Percentiles rank a stretch among this genome's conserved stretches.
phyloP scores from a whole-genome alignment of 768 basidiomycete species.

The Sarcomyxa edulis region DNA sequence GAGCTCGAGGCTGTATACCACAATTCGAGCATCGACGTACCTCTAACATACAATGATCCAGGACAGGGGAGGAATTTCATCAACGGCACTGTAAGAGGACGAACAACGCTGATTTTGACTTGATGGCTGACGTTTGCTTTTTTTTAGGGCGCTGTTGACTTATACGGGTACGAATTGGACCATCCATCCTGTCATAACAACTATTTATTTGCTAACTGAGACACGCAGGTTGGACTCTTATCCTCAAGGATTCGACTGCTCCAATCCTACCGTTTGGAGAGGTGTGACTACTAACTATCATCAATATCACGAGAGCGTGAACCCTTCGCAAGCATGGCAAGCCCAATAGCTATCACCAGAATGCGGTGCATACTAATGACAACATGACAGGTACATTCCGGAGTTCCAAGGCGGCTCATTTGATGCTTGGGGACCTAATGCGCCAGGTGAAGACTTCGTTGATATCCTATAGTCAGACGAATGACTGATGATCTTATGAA shows the following conservation, averaged over 20 bases:
- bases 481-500: constrained; percentile 14
- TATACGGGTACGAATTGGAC: constrained; percentile 50
- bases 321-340: constrained; percentile 54
- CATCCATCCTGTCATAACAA: neutral
- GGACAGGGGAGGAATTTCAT: constrained; percentile 55
- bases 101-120: neutral
- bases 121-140: neutral
- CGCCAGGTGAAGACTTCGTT: constrained; percentile 42
- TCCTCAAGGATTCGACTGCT: constrained; percentile 79
- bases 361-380: too few species aligned
- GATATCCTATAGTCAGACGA: neutral
- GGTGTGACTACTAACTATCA: constrained; percentile 62
- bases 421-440: constrained; percentile 76
- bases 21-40: constrained; percentile 56
- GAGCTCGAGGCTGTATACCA: constrained; percentile 55
- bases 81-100: constrained; percentile 62
- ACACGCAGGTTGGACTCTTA: constrained; percentile 59
- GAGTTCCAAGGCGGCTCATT: constrained; percentile 74
- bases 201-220: constrained; percentile 4
- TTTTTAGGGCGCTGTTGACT: constrained; percentile 62
- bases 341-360: too few species aligned
- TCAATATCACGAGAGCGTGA: constrained; percentile 49
- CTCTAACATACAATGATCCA: constrained; percentile 72
- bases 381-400: constrained; percentile 7
- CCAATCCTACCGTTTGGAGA: constrained; percentile 61